A percentile compares a stretch with the other conserved stretches of the same genome.
These are phyloP conservation scores for Cetradonia linearis DNA, from an alignment of 495 filamentous ascomycete genomes.

Conservation along the genomic window DNA sequence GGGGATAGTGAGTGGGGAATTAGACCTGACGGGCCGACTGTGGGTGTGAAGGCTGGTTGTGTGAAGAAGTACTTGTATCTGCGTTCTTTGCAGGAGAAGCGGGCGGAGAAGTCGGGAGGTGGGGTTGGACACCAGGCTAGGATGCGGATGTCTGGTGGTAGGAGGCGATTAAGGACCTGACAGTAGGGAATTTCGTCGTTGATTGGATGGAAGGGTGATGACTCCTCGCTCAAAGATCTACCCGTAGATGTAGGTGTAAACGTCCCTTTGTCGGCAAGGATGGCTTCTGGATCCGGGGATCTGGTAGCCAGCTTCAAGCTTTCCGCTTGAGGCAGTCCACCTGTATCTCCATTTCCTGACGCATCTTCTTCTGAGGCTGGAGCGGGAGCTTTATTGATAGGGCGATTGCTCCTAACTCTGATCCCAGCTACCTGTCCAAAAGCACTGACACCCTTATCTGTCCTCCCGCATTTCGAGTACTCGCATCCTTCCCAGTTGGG, in stretches of 20 bases:
- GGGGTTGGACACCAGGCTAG: slow-evolving; percentile 87
- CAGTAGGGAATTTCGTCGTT: slow-evolving; percentile 76
- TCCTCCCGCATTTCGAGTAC: slow-evolving; percentile 90
- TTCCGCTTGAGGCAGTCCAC: background rate
- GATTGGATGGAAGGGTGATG: slow-evolving; percentile 58
- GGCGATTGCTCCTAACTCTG: slow-evolving; percentile 66
- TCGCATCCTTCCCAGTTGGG: slow-evolving; percentile 70
- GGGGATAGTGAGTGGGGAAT: background rate
- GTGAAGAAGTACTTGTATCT: slow-evolving; percentile 97
- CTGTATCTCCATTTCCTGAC: background rate
- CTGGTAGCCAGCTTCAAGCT: slow-evolving; percentile 20
- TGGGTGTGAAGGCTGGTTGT: slow-evolving; percentile 70
- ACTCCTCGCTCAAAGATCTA: slow-evolving; percentile 18
- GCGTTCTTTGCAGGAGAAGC: slow-evolving; percentile 85
- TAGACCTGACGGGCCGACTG: slow-evolving; percentile 33
- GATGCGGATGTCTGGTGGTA: slow-evolving; percentile 80
- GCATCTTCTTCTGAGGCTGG: background rate
- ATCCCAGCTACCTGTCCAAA: slow-evolving; percentile 92
- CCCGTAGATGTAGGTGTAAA: slow-evolving; percentile 1
- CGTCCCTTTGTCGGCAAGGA: background rate
- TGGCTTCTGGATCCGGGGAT: background rate
- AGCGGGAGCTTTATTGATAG: slow-evolving; percentile 28
- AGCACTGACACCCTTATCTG: slow-evolving; percentile 85
- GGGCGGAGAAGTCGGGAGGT: slow-evolving; percentile 70
- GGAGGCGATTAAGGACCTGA: slow-evolving; percentile 68